Conservation (phyloP, 352 stramenopile genomes). For the Halophytophthora polymorphica region DNA sequence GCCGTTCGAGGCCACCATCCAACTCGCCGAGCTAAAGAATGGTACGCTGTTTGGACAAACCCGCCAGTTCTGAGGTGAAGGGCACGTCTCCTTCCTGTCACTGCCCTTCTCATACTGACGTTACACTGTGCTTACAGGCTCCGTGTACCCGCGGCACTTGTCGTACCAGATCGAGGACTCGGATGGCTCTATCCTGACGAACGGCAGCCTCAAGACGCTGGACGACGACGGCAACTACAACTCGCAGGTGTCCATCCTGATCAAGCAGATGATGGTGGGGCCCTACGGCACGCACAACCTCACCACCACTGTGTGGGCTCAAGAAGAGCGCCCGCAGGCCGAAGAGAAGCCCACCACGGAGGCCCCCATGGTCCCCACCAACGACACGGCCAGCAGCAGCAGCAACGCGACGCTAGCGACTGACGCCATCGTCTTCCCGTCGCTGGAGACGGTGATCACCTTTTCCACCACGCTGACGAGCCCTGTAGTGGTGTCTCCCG, state of each 20-base stretch:
- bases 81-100: too few species aligned
- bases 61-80: neutral
- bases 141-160: slow-evolving; percentile 63
- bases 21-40: slow-evolving; percentile 73
- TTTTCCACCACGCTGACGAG: slow-evolving; percentile 38
- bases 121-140: slow-evolving; percentile 29
- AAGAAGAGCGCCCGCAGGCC: slow-evolving; percentile 8
- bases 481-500: slow-evolving; percentile 57
- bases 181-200: slow-evolving; percentile 42
- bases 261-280: slow-evolving; percentile 45
- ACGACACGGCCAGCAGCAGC: slow-evolving; percentile 24
- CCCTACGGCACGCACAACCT: slow-evolving; percentile 48
- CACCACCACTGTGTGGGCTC: slow-evolving; percentile 51
- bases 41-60: slow-evolving; percentile 20
- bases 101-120: neutral
- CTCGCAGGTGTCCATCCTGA: slow-evolving; percentile 35
- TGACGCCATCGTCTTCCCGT: too few species aligned
- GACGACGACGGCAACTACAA: slow-evolving; percentile 66
- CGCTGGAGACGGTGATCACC: slow-evolving; percentile 12
- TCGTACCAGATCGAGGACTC: slow-evolving; percentile 55
- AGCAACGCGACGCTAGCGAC: slow-evolving; percentile 26
- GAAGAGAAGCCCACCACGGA: slow-evolving; percentile 2
- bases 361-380: slow-evolving; percentile 1
- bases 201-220: slow-evolving; percentile 62
- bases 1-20: slow-evolving; percentile 59